Conservation (phyloP, 306 rosid species). For the Dryas alaskensis region DNA sequence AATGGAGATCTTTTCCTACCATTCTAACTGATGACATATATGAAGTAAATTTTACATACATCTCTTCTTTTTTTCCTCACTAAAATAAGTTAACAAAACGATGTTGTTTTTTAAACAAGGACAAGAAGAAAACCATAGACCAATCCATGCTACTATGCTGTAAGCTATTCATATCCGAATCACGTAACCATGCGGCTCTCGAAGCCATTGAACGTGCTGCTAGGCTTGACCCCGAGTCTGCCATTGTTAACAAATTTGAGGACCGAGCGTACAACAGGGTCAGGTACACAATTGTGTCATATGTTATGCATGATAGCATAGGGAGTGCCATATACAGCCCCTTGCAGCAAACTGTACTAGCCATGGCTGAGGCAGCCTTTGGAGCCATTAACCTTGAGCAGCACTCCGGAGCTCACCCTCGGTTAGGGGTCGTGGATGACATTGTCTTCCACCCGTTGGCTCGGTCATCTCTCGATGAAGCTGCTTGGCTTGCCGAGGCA, state of each 20-base stretch:
- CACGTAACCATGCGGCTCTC: constrained; percentile 52
- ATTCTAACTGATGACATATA: background rate
- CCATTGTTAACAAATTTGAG: constrained; percentile 53
- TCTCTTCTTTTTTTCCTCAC: background rate
- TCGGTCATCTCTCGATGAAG: constrained; percentile 60
- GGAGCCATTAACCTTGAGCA: constrained; percentile 54
- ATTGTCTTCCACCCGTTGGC: constrained; percentile 77
- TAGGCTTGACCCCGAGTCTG: constrained; percentile 47
- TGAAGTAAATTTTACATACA: background rate
- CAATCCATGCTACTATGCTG: constrained; percentile 65
- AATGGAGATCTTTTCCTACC: no score
- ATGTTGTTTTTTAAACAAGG: constrained; percentile 25
- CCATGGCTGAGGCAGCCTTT: constrained; percentile 77
- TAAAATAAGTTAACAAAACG: background rate
- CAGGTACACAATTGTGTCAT: constrained; percentile 66
- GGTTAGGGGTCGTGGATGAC: constrained; percentile 77
- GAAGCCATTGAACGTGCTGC: constrained; percentile 70
- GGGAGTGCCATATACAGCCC: constrained; percentile 75
- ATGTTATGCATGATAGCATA: constrained; percentile 56
- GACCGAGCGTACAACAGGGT: constrained; percentile 68
- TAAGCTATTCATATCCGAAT: constrained; percentile 64
- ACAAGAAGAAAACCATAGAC: constrained; percentile 51
- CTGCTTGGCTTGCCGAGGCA: constrained; percentile 80
- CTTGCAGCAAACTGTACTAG: constrained; percentile 56
- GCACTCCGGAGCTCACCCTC: constrained; percentile 83